Base-by-base conservation (phyloP, 2,329 filamentous ascomycete genomes). In the Ascochyta pisi region DNA sequence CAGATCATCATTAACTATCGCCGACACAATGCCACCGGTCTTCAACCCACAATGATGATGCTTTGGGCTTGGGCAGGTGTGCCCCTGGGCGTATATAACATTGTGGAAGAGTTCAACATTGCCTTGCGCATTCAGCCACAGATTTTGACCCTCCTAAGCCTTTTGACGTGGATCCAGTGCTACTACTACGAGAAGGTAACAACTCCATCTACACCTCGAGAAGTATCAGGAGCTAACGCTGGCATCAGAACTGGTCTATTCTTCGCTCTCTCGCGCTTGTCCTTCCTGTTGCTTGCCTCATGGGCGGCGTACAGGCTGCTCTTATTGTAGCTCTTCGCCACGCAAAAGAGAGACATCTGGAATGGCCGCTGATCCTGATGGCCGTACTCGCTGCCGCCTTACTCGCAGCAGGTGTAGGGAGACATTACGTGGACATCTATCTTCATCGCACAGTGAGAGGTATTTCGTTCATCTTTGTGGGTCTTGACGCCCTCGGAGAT, bases 31-130 rank as follows among this genome's bases (percentile, higher is more conserved):
- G 86, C 87, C 1, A 83, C 79, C 0, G 88, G 87, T 0, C 78
- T 90, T 0, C 87, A 89, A 45, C 82, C 84, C 0, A 84, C 85
- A 0, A 89, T 90, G 87, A 90, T 90, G 87, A 82, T 90, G 69
- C 79, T 89, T 2, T 90, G 88, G 82, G 85, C 86, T 0, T 84
- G 81, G 76, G 88, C 88, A 1, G 88, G 88, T 0, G 84, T 90
- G 0, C 87, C 87, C 0, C 77, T 90, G 0, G 88, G 88, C 2
- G 82, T 84, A 12, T 85, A 85, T 69, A 85, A 84, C 60, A 84
- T 85, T 33, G 81, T 82, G 0, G 77, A 80, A 48, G 66, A 79
- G 15, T 83, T 83, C 73, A 84, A 83, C 57, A 66, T 84, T 37
- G 82, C 83, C 2, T 66, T 85, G 1, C 74, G 77, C 33, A 76